Conservation (phyloP, 2,329 filamentous ascomycete species). For the Aureobasidium pullulans region DNA sequence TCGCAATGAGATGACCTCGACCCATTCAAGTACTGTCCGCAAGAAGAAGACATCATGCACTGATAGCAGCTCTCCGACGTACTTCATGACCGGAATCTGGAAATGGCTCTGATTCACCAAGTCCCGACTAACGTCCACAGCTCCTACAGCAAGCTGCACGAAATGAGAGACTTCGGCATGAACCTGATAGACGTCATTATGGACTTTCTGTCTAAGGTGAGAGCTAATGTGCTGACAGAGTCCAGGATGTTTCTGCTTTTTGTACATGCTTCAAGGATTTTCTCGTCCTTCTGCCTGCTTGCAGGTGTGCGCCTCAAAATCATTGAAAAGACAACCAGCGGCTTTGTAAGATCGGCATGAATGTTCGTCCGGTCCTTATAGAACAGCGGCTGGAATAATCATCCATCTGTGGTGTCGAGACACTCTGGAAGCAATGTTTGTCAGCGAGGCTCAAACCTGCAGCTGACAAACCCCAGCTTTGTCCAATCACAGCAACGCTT, state of each 20-base stretch:
- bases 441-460: background rate
- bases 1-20: too few species aligned
- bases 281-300: too few species aligned
- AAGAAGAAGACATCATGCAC: too few species aligned
- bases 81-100: too few species aligned
- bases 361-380: background rate
- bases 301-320: background rate
- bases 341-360: constrained; percentile 9
- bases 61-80: too few species aligned
- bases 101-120: too few species aligned
- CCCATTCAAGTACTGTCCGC: too few species aligned
- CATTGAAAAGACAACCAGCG: background rate
- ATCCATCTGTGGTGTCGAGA: background rate
- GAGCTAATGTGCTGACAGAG: background rate
- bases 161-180: too few species aligned
- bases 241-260: background rate
- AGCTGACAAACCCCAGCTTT: constrained; percentile 8
- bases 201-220: too few species aligned
- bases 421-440: background rate
- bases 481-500: background rate
- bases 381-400: background rate
- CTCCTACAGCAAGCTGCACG: too few species aligned
- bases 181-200: too few species aligned
- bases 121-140: too few species aligned
- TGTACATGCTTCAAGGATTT: background rate